Evolutionary conservation across 2,329 filamentous ascomycete genomes (phyloP).

Genomic region (Phoma sp.): DNA sequence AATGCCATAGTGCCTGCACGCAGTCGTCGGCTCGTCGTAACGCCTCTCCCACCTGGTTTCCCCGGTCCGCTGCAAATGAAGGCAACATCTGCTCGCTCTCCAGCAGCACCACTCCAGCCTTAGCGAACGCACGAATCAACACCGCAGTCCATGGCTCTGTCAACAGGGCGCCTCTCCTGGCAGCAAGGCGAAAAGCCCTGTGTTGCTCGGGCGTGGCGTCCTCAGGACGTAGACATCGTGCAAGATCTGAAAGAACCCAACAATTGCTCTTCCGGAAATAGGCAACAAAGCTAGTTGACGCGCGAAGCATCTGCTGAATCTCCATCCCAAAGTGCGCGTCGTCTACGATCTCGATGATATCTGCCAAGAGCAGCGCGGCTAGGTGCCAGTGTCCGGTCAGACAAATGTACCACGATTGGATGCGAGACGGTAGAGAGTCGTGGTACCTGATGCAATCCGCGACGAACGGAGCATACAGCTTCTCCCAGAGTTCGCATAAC

Average conservation of each 20-base stretch:
- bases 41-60: slow-evolving; percentile 28
- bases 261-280: slow-evolving; percentile 55
- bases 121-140: slow-evolving; percentile 60
- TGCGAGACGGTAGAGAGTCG: slow-evolving; percentile 56
- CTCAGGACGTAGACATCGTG: slow-evolving; percentile 52
- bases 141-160: slow-evolving; percentile 67
- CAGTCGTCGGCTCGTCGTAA: slow-evolving; percentile 55
- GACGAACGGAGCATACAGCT: slow-evolving; percentile 59
- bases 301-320: slow-evolving; percentile 32
- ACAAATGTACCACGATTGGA: slow-evolving; percentile 67
- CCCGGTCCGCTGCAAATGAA: background rate
- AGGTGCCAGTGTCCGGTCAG: slow-evolving; percentile 65
- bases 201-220: slow-evolving; percentile 40
- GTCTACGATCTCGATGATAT: slow-evolving; percentile 60
- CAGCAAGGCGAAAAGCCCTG: slow-evolving; percentile 59
- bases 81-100: slow-evolving; percentile 36
- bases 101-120: slow-evolving; percentile 53
- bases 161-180: slow-evolving; percentile 62
- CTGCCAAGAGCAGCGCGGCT: slow-evolving; percentile 61
- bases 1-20: slow-evolving; percentile 60
- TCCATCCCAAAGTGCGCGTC: slow-evolving; percentile 37
- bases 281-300: slow-evolving; percentile 43
- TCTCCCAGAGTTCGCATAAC: slow-evolving; percentile 63
- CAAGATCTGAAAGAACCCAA: slow-evolving; percentile 56
- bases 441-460: slow-evolving; percentile 59